A percentile compares a stretch with the other conserved stretches of the same genome.
These are phyloP conservation scores for Scleromitrula shiraiana DNA, from an alignment of 2,329 filamentous ascomycete genomes.

Conservation along the genomic window DNA sequence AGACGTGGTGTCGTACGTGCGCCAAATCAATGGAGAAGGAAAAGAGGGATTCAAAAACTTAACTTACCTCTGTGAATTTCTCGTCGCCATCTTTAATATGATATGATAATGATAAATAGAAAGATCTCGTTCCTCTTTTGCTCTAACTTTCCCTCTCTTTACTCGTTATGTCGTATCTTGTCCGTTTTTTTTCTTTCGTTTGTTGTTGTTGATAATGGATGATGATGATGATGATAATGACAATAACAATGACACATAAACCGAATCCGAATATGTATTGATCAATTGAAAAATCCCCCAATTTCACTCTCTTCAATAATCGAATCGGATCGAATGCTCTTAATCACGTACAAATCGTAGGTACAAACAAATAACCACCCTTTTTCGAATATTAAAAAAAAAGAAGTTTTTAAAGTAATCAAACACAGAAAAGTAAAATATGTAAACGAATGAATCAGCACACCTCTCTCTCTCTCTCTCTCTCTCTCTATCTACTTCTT, in stretches of 20 bases:
- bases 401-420: not conserved
- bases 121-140: not conserved
- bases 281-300: no score
- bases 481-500: not conserved
- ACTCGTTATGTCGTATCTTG: not conserved
- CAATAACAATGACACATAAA: no score
- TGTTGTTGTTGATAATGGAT: not conserved
- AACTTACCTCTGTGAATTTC: conserved; percentile 5
- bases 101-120: not conserved
- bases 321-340: no score
- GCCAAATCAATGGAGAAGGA: not conserved
- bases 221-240: not conserved
- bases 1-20: not conserved
- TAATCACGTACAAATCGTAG: no score
- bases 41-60: not conserved
- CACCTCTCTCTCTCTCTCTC: not conserved
- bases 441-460: not conserved
- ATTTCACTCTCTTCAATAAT: no score
- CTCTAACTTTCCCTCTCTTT: no score
- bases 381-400: no score
- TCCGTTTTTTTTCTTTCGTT: not conserved
- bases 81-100: conserved; percentile 3
- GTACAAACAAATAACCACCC: not conserved
- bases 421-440: no score
- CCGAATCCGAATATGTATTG: no score